Conservation (phyloP, 192 early-diverging fungal genomes). For the Diversispora epigaea region DNA sequence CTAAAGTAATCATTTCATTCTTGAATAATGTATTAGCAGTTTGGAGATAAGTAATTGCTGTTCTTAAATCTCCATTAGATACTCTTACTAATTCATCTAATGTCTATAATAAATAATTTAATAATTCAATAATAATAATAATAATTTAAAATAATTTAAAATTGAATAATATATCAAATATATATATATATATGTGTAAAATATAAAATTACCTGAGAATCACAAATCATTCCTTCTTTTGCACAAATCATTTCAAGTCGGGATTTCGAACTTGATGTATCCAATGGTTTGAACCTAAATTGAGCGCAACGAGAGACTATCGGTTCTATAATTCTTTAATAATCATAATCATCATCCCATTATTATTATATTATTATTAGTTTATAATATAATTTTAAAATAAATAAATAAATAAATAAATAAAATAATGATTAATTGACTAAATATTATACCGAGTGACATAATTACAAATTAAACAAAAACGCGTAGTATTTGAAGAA, state of each 20-base stretch:
- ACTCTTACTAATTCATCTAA: conserved; percentile 65
- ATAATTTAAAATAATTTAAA: background rate
- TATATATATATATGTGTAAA: conserved; percentile 1
- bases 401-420: conserved; percentile 38
- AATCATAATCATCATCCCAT: no score
- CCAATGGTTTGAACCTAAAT: conserved; percentile 89
- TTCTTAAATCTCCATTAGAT: conserved; percentile 88
- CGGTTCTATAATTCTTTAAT: conserved; percentile 84
- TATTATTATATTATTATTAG: background rate
- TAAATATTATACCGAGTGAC: conserved; percentile 54
- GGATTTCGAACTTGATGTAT: conserved; percentile 54
- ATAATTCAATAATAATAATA: no score
- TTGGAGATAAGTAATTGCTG: conserved; percentile 90
- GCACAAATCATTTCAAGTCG: conserved; percentile 67
- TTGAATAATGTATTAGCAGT: conserved; percentile 64
- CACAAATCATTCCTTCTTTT: conserved; percentile 64
- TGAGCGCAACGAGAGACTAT: conserved; percentile 92
- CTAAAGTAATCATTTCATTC: conserved; percentile 47
- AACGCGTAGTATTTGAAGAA: conserved; percentile 88
- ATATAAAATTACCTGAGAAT: conserved; percentile 43
- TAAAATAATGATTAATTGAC: conserved; percentile 8
- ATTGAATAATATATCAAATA: conserved; percentile 1
- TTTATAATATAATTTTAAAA: background rate
- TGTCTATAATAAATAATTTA: conserved; percentile 41
- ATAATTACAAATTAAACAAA: conserved; percentile 95